Conservation (phyloP, 2,329 filamentous ascomycete genomes). For the Trichoderma asperellum region DNA sequence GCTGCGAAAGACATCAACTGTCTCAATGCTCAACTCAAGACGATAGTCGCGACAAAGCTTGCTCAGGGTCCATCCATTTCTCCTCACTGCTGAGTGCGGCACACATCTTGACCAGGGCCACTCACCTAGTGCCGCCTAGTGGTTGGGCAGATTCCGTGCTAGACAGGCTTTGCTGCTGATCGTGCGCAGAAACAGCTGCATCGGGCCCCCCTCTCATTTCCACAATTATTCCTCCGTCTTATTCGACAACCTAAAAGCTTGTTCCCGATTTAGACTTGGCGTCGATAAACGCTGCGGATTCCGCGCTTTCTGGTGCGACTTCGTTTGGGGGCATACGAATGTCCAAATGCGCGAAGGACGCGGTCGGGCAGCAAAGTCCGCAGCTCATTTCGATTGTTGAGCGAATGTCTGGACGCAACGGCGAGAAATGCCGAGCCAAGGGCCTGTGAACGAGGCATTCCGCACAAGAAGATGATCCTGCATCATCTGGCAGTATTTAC, state of each 20-base stretch:
- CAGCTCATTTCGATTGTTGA: not conserved
- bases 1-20: not conserved
- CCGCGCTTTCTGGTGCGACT: conserved; percentile 3
- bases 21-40: not conserved
- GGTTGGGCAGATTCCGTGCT: conserved; percentile 11
- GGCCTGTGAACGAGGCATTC: not conserved
- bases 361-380: conserved; percentile 12
- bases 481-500: not conserved
- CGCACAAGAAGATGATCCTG: not conserved
- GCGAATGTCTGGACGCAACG: not conserved
- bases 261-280: conserved; percentile 19
- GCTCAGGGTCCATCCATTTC: not conserved
- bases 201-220: conserved; percentile 17
- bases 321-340: not conserved
- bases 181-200: conserved; percentile 6
- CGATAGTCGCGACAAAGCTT: not conserved
- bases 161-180: conserved; percentile 23
- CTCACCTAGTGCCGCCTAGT: not conserved
- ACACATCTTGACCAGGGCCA: conserved; percentile 6
- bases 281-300: conserved; percentile 5
- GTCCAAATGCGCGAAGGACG: not conserved
- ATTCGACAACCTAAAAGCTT: conserved; percentile 18
- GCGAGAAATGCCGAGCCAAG: not conserved
- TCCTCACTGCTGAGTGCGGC: not conserved
- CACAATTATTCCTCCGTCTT: conserved; percentile 24